Base-by-base conservation (phyloP, 2,329 filamentous ascomycete genomes). In the Aspergillus viridinutans region DNA sequence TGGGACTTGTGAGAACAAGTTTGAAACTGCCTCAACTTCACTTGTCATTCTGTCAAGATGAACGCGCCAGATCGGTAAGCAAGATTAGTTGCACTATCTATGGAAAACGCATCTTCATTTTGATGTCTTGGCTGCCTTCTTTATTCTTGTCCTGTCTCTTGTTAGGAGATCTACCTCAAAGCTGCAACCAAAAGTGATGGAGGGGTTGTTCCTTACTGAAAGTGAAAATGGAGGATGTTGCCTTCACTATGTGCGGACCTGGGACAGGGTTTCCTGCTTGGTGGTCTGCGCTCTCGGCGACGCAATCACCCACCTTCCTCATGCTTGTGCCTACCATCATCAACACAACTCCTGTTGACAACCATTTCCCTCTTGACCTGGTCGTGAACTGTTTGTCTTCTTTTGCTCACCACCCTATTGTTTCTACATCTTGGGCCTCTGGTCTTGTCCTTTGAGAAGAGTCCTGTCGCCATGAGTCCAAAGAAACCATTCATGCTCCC, bases 401-500 rank as follows among this genome's bases (percentile, higher is more conserved):
- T 20, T 48, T 47, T 45, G 32, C 29, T 10, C 43, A 48, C 10
- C 47, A 47, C 12, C n/a, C 47, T 43, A n/a, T 40, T 49, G 28
- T 17, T 40, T 7, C 25, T 25, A 14, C 49, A 51, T 51, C 49
- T 35, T 23, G 1, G 1, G 14, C 23, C 20, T 28, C 49, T 23
- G 7, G 3, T 28, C 23, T 53, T 47, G 20, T 49, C 14, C 29
- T 26, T 38, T 17, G 28, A 43, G 10, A 38, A 38, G 35, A 23
- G 12, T 6, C 43, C 23, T 35, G 21, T 42, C 23, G 4, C 21
- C 29, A 64, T 64, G 61, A 49, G 23, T 38, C 38, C 57, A 17
- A 29, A 49, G n/a, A 64, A 57, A 49, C 57, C 64, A 23, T 59
- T 55, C 28, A 57, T 67, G 14, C 50, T 66, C 20, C 57, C 64